Evolutionary conservation across 257 asterid genomes (phyloP).

Genomic region (Capsicum baccatum): DNA sequence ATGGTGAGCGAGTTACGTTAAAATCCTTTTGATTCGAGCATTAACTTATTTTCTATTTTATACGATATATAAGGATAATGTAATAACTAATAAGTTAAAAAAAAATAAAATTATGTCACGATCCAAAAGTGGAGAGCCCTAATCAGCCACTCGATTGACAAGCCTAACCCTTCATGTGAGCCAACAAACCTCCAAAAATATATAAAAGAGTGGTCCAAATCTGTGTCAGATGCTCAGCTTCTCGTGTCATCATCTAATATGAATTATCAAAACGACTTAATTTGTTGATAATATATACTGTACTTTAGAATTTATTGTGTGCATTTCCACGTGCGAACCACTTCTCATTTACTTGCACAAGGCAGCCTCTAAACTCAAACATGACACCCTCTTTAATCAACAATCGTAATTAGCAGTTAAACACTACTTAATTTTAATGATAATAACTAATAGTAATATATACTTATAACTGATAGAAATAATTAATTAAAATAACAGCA

Average conservation of each 20-base stretch:
- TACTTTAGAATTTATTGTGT: background rate
- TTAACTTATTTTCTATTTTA: too few relatives aligned
- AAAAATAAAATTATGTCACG: too few relatives aligned
- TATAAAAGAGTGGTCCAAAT: slow-evolving; percentile 17
- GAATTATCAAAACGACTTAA: background rate
- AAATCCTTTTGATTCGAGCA: too few relatives aligned
- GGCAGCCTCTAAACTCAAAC: slow-evolving; percentile 28
- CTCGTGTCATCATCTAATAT: slow-evolving; percentile 8
- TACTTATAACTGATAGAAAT: background rate
- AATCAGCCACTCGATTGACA: background rate
- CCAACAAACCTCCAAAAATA: background rate
- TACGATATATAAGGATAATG: too few relatives aligned
- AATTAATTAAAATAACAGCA: slow-evolving; percentile 37
- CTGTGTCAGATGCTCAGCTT: slow-evolving; percentile 12
- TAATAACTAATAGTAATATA: background rate
- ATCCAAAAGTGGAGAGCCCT: too few relatives aligned
- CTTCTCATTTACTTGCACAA: slow-evolving; percentile 36
- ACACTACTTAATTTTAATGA: background rate
- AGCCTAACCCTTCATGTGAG: background rate
- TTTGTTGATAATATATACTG: background rate
- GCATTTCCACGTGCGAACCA: slow-evolving; percentile 44
- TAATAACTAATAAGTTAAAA: too few relatives aligned
- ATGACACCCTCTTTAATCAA: slow-evolving; percentile 29
- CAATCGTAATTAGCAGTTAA: background rate
- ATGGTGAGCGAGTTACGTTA: too few relatives aligned